Conservation (phyloP, 768 basidiomycete genomes). For the Calocybe gangraenosa region DNA sequence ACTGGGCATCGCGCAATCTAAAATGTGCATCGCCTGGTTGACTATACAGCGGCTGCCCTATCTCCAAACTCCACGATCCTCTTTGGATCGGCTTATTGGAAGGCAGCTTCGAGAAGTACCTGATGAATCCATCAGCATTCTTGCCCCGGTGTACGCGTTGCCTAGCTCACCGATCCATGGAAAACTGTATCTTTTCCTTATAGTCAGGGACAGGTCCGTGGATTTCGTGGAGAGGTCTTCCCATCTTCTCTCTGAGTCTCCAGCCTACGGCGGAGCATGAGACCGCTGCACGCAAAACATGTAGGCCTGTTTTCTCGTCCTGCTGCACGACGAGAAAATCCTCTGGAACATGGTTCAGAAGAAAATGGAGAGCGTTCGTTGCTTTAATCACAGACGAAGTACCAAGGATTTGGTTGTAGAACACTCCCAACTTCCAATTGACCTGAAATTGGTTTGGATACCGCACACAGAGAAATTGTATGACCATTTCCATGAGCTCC, state of each 20-base stretch:
- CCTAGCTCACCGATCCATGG: slow-evolving; percentile 41
- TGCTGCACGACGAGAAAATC: slow-evolving; percentile 42
- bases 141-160: background rate
- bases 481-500: slow-evolving; percentile 53
- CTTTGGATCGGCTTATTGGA: slow-evolving; percentile 47
- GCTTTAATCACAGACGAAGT: slow-evolving; percentile 22
- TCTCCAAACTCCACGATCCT: slow-evolving; percentile 47
- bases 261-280: slow-evolving; percentile 46
- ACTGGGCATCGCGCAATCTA: slow-evolving; percentile 26
- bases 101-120: slow-evolving; percentile 45
- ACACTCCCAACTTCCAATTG: slow-evolving; percentile 28
- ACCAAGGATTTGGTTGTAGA: slow-evolving; percentile 40
- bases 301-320: slow-evolving; percentile 38
- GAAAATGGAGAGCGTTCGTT: slow-evolving; percentile 34
- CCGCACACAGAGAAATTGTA: slow-evolving; percentile 53
- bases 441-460: slow-evolving; percentile 51
- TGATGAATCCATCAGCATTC: slow-evolving; percentile 14
- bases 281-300: slow-evolving; percentile 41
- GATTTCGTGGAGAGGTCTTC: slow-evolving; percentile 40
- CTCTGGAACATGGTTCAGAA: slow-evolving; percentile 50
- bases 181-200: slow-evolving; percentile 42
- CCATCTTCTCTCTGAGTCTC: slow-evolving; percentile 45
- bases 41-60: slow-evolving; percentile 44
- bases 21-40: slow-evolving; percentile 37
- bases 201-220: slow-evolving; percentile 47